These are phyloP conservation scores for Nakazawaea wickerhamii DNA, from an alignment of 805 yeast species.

Conservation along the genomic window DNA sequence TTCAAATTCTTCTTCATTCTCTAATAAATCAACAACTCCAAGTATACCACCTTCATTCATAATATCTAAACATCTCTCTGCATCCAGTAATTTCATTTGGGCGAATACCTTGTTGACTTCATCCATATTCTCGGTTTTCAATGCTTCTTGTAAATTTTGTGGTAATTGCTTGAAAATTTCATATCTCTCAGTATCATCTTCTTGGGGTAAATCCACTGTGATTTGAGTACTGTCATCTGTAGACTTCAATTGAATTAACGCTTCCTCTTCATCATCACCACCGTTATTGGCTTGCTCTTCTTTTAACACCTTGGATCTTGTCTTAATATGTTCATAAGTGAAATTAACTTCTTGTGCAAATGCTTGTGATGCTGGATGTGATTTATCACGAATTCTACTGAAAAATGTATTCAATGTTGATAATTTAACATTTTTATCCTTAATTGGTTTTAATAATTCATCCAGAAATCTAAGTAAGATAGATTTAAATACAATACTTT, in stretches of 20 bases:
- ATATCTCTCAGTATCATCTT: conserved; percentile 44
- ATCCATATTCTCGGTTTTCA: conserved; percentile 66
- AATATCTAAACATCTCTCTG: conserved; percentile 68
- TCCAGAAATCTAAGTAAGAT: conserved; percentile 63
- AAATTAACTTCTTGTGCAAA: conserved; percentile 68
- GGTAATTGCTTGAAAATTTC: conserved; percentile 57
- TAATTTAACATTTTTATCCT: conserved; percentile 18
- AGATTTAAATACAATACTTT: conserved; percentile 73
- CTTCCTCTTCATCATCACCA: conserved; percentile 54
- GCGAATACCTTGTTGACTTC: conserved; percentile 81
- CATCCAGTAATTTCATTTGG: conserved; percentile 64
- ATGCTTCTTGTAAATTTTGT: conserved; percentile 62
- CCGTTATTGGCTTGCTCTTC: conserved; percentile 38
- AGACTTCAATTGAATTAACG: conserved; percentile 80
- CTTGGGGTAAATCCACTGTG: conserved; percentile 58
- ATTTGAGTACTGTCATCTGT: conserved; percentile 80
- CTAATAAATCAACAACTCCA: conserved; percentile 62
- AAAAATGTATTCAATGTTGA: conserved; percentile 61
- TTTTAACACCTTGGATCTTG: conserved; percentile 64
- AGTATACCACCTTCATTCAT: conserved; percentile 80
- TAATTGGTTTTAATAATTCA: conserved; percentile 24
- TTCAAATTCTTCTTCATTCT: conserved; percentile 71
- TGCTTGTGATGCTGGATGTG: conserved; percentile 61
- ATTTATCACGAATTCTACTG: conserved; percentile 46
- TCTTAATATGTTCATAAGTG: conserved; percentile 70